Percentiles rank a stretch among this genome's conserved stretches.
Evolutionary conservation across 2,329 filamentous ascomycete species (phyloP).

Genomic region (Phyllosticta citribraziliensis): DNA sequence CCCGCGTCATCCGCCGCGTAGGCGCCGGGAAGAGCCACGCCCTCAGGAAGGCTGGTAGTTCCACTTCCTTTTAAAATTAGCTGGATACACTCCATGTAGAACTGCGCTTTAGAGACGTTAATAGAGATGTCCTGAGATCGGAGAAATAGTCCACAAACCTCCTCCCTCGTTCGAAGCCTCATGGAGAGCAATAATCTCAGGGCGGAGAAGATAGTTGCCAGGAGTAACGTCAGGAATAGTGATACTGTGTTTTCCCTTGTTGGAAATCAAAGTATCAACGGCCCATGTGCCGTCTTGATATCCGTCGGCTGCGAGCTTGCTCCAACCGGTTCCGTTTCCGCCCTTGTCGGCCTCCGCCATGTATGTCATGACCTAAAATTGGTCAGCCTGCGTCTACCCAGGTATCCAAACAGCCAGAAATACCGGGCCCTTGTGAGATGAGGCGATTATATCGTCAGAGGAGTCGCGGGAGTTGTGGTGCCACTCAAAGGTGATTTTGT

Average conservation of each 20-base stretch:
- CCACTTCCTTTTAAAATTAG: slow-evolving; percentile 1
- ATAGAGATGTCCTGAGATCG: too few relatives aligned
- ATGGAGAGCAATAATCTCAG: slow-evolving; percentile 37
- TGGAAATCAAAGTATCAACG: slow-evolving; percentile 30
- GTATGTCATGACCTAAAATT: slow-evolving; percentile 37
- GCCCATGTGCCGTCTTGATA: slow-evolving; percentile 28
- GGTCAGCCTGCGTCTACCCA: background rate
- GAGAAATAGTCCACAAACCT: slow-evolving; percentile 13
- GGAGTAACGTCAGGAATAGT: slow-evolving; percentile 30
- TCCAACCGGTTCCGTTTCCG: slow-evolving; percentile 43
- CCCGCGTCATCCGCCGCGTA: slow-evolving; percentile 31
- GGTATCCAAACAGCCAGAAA: too few relatives aligned
- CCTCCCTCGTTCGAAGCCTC: slow-evolving; percentile 27
- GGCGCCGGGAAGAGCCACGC: slow-evolving; percentile 37
- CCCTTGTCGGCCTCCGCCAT: slow-evolving; percentile 36
- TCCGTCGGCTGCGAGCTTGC: slow-evolving; percentile 36
- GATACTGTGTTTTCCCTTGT: slow-evolving; percentile 34
- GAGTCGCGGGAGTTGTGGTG: slow-evolving; percentile 38
- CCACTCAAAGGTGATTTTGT: slow-evolving; percentile 39
- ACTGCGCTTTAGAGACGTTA: slow-evolving; percentile 17
- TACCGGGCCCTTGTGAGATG: slow-evolving; percentile 39
- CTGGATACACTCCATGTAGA: slow-evolving; percentile 35
- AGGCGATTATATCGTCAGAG: slow-evolving; percentile 43
- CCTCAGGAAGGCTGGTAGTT: slow-evolving; percentile 21
- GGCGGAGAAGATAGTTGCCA: slow-evolving; percentile 35